phyloP scores from a whole-genome alignment of 2,329 filamentous ascomycete species.

The Microthyrium microscopicum region DNA sequence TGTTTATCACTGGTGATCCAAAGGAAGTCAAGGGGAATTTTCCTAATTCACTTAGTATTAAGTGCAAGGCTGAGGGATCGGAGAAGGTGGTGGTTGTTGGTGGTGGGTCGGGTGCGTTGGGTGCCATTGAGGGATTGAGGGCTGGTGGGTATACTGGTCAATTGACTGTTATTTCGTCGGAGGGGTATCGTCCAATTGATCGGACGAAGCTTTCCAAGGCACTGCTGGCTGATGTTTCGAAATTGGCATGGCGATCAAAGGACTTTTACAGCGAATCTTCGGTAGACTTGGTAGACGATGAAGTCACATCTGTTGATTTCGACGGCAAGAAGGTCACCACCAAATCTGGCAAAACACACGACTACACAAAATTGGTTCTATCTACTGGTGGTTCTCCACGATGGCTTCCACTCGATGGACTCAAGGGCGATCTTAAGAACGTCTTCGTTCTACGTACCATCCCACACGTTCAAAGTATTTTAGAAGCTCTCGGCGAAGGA shows the following conservation, averaged over 20 bases:
- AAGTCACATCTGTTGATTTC: constrained; percentile 65
- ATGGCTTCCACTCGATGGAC: constrained; percentile 61
- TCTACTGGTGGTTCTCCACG: constrained; percentile 72
- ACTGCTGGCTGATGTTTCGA: constrained; percentile 61
- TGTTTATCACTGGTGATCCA: constrained; percentile 74
- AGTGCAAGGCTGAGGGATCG: constrained; percentile 42
- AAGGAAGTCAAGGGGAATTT: constrained; percentile 59
- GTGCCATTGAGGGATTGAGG: constrained; percentile 66
- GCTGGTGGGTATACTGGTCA: constrained; percentile 63
- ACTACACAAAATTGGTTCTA: constrained; percentile 78
- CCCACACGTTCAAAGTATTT: constrained; percentile 62
- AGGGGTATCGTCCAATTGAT: constrained; percentile 79
- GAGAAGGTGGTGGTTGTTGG: constrained; percentile 72
- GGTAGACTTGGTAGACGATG: constrained; percentile 38
- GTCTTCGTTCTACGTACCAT: constrained; percentile 71
- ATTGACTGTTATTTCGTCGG: constrained; percentile 69
- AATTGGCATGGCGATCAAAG: constrained; percentile 59
- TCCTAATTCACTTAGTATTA: constrained; percentile 56
- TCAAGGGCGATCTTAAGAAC: constrained; percentile 65
- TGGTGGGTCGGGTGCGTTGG: constrained; percentile 69
- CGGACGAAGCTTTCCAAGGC: constrained; percentile 93
- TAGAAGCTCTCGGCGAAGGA: constrained; percentile 62
- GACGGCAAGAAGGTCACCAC: constrained; percentile 56
- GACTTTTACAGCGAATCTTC: constrained; percentile 56
- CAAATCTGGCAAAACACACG: constrained; percentile 49